Evolutionary conservation across 2,329 filamentous ascomycete genomes (phyloP).

Genomic region (Cercospora sesami): DNA sequence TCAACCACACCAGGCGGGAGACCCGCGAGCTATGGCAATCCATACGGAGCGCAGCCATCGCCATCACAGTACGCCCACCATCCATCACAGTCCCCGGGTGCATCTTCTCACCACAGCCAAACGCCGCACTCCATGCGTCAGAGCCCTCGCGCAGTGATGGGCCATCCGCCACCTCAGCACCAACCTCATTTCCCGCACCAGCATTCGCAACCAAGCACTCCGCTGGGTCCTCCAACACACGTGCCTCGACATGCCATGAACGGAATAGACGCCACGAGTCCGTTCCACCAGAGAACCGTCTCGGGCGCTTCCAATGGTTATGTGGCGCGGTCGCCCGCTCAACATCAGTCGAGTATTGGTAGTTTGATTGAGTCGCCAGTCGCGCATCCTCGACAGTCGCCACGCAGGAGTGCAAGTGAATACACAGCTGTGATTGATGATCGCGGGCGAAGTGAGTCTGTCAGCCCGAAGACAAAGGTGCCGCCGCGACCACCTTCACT

Average conservation of each 20-base stretch:
- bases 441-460: conserved; percentile 68
- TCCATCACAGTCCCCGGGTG: conserved; percentile 38
- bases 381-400: conserved; percentile 30
- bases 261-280: conserved; percentile 34
- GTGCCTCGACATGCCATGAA: conserved; percentile 33
- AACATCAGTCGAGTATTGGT: conserved; percentile 35
- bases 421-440: conserved; percentile 57
- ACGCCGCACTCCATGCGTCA: conserved; percentile 37
- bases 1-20: conserved; percentile 32
- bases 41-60: conserved; percentile 29
- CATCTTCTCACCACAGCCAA: conserved; percentile 37
- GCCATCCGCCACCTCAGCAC: conserved; percentile 34
- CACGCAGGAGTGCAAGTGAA: conserved; percentile 33
- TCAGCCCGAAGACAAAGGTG: conserved; percentile 70
- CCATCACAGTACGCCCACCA: conserved; percentile 28
- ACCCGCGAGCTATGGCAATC: conserved; percentile 30
- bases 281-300: conserved; percentile 36
- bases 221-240: conserved; percentile 49
- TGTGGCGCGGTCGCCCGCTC: conserved; percentile 34
- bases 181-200: conserved; percentile 28
- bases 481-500: conserved; percentile 34
- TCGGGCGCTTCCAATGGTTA: conserved; percentile 38
- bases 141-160: conserved; percentile 31
- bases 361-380: conserved; percentile 46
- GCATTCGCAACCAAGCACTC: conserved; percentile 52